Evolutionary conservation across 2,329 filamentous ascomycete species (phyloP).

Genomic region (Apiospora phragmitis): DNA sequence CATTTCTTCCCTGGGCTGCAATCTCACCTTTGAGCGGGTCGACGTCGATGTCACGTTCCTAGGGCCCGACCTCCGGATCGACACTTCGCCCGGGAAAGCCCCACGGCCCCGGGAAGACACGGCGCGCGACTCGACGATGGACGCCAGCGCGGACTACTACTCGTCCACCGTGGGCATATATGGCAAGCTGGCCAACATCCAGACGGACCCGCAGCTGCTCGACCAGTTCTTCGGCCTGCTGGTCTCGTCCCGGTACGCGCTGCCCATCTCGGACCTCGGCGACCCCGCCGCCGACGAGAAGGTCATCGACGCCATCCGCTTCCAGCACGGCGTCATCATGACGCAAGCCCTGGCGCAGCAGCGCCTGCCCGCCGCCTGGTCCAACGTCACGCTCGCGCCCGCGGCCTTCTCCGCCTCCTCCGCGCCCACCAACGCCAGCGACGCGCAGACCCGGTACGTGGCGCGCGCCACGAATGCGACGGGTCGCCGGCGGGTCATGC

Average conservation of each 20-base stretch:
- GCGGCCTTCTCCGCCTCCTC: no score
- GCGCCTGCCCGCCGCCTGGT: neutral
- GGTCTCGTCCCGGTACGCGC: conserved; percentile 33
- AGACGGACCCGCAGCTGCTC: conserved; percentile 27
- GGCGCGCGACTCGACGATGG: conserved; percentile 14
- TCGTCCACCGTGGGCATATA: no score
- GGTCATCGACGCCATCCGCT: conserved; percentile 32
- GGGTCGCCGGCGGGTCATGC: conserved; percentile 11
- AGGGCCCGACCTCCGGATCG: conserved; percentile 25
- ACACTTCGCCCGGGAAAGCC: conserved; percentile 22
- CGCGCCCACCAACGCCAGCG: neutral
- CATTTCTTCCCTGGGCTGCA: conserved; percentile 38
- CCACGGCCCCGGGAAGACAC: conserved; percentile 29
- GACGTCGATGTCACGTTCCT: conserved; percentile 21
- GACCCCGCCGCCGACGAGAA: conserved; percentile 16
- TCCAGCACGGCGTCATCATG: conserved; percentile 38
- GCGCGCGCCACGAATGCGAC: neutral
- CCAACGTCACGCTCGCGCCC: neutral
- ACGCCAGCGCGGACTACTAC: conserved; percentile 22
- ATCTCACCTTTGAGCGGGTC: conserved; percentile 37
- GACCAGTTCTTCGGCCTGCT: conserved; percentile 38
- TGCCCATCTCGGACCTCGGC: conserved; percentile 28
- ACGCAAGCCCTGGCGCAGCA: conserved; percentile 30
- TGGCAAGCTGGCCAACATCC: conserved; percentile 26
- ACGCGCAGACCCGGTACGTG: neutral